Evolutionary conservation across 2,329 filamentous ascomycete species (phyloP), one percentile per base, ranked within the genome.

Genomic region (Myriosclerotinia curreyana): DNA sequence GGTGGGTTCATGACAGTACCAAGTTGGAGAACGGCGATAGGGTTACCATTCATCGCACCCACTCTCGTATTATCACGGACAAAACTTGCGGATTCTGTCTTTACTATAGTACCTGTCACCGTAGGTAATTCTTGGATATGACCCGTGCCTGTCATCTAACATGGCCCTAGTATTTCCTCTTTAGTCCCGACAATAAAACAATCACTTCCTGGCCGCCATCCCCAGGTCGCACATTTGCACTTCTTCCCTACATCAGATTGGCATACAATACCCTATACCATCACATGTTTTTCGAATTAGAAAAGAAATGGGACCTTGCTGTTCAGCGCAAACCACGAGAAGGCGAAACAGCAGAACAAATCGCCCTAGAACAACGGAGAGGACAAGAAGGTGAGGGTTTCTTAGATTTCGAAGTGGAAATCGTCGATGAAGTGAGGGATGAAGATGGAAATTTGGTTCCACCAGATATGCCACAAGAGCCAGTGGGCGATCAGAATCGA

Each of bases 61-160:
- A 80, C 85, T 2, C 79, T 93, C 11, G 80, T 92, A 14, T 80
- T 89, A n/a, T 87, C 87, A 25, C 80, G 89, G 42, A 86, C 87
- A 34, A 81, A 79, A 2, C 79, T 88, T 55, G 83, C 84, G 38
- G 88, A 91, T 56, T 66, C 66, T 50, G 61, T 68, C 4, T 74
- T 74, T 62, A 66, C 75, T 2, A 58, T 77, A 20, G 65, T 76
- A 9, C 72, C 77, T 36, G 73, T 77, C 40, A 64, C 69, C 48
- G 74, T 75, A 71, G 67, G 72, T 66, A 44, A 5, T n/a, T 38
- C 44, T 28, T 3, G 11, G 9, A 34, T 38, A 38, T 38, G 7
- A 28, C 51, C 51, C 28, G 31, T 48, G 28, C 28, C 7, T n/a
- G 11, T 58, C 31, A 65, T 22, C 65, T 68, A 62, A 69, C 49